These are phyloP conservation scores for Sisymbrium irio DNA, from an alignment of 345 rosid genomes.

Conservation along the genomic window DNA sequence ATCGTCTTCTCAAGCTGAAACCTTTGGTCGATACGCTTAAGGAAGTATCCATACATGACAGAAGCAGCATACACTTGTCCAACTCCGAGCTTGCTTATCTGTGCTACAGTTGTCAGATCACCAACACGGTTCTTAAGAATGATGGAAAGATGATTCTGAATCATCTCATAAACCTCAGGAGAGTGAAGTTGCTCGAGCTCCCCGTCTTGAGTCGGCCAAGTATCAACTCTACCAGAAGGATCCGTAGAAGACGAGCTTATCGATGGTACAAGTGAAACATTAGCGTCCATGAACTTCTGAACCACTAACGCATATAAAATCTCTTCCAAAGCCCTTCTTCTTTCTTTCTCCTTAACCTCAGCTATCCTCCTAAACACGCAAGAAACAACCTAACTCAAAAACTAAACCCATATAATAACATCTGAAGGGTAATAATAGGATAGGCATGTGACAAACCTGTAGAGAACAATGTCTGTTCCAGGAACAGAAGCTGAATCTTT, in stretches of 20 bases:
- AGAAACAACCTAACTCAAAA: background rate
- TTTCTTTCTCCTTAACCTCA: slow-evolving; percentile 87
- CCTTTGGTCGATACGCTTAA: slow-evolving; percentile 89
- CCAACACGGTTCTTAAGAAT: slow-evolving; percentile 70
- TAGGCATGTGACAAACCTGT: slow-evolving; percentile 50
- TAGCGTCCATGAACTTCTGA: slow-evolving; percentile 87
- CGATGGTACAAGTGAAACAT: slow-evolving; percentile 72
- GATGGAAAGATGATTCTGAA: slow-evolving; percentile 86
- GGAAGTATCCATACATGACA: slow-evolving; percentile 93
- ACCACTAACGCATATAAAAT: slow-evolving; percentile 87
- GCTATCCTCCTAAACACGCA: slow-evolving; percentile 74
- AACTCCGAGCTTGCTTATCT: slow-evolving; percentile 79
- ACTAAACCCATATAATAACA: background rate
- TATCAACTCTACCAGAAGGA: slow-evolving; percentile 59
- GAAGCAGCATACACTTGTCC: slow-evolving; percentile 99
- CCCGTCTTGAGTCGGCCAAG: slow-evolving; percentile 62
- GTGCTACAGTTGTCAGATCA: slow-evolving; percentile 57
- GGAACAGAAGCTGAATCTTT: slow-evolving; percentile 56
- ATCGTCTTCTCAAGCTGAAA: slow-evolving; percentile 98
- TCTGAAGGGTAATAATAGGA: background rate
- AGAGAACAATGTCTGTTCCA: slow-evolving; percentile 73
- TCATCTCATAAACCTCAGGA: slow-evolving; percentile 87
- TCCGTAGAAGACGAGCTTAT: slow-evolving; percentile 47
- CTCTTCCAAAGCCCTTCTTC: slow-evolving; percentile 79
- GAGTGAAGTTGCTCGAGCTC: slow-evolving; percentile 78